These are phyloP conservation scores for Myrmaecium sp. DNA, from an alignment of 2,329 filamentous ascomycete species.

Conservation along the genomic window DNA sequence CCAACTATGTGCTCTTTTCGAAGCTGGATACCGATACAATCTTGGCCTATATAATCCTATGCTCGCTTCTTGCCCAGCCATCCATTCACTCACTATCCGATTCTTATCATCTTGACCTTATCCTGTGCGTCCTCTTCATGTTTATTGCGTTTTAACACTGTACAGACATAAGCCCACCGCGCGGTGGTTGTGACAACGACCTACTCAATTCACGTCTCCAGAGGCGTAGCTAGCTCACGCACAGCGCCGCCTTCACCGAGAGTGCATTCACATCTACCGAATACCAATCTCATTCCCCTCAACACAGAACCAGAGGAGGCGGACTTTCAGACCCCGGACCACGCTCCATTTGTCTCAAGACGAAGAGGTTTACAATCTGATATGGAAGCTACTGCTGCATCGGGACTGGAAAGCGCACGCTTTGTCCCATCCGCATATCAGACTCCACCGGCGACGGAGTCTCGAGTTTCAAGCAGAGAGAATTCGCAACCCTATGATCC, in stretches of 20 bases:
- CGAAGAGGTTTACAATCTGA: not conserved
- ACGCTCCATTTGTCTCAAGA: not conserved
- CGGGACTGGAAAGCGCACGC: conserved; percentile 1
- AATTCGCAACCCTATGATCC: too few species aligned
- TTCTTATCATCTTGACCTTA: not conserved
- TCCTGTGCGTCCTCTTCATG: not conserved
- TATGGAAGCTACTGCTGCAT: not conserved
- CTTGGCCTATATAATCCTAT: too few species aligned
- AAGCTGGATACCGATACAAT: too few species aligned
- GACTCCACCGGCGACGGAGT: too few species aligned
- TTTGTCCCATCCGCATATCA: too few species aligned
- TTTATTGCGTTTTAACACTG: not conserved
- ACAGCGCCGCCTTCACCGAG: too few species aligned
- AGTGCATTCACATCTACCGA: too few species aligned
- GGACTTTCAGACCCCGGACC: conserved; percentile 2
- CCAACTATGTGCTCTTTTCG: too few species aligned
- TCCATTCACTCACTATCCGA: conserved; percentile 1
- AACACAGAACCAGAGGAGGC: not conserved
- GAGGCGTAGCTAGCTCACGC: conserved; percentile 23
- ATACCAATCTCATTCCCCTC: too few species aligned
- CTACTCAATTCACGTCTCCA: conserved; percentile 29
- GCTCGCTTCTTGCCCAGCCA: not conserved
- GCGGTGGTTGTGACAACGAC: conserved; percentile 23
- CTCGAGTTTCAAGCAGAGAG: too few species aligned
- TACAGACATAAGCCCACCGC: conserved; percentile 7